Evolutionary conservation across 1,284 basidiomycete genomes (phyloP).

Genomic region (Amylostereum areolatum): DNA sequence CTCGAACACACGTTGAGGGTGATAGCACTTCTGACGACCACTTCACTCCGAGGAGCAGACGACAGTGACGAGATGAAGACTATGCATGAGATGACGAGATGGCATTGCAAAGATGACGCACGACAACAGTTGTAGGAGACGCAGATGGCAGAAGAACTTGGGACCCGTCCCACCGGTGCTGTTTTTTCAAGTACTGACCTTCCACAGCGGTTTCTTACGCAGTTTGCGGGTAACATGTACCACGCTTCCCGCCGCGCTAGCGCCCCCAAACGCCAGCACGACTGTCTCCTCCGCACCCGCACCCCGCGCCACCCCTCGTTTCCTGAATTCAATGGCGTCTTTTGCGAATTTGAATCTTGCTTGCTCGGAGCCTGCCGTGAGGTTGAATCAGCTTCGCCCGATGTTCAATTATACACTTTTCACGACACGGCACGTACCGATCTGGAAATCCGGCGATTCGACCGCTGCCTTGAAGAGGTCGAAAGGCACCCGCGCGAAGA

Average conservation of each 20-base stretch:
- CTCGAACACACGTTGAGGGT: too few species aligned
- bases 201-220: constrained; percentile 79
- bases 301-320: constrained; percentile 57
- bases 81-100: too few species aligned
- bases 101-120: neutral
- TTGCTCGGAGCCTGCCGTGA: constrained; percentile 63
- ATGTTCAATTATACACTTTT: neutral
- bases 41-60: too few species aligned
- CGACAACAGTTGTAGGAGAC: constrained; percentile 5
- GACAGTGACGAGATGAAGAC: too few species aligned
- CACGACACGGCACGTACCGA: constrained; percentile 43
- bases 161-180: neutral
- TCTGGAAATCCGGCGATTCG: constrained; percentile 70
- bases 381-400: too few species aligned
- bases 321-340: constrained; percentile 77
- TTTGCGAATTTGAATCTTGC: constrained; percentile 86
- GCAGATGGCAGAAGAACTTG: neutral
- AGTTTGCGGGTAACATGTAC: constrained; percentile 84
- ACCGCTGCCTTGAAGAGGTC: constrained; percentile 77
- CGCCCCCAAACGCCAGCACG: constrained; percentile 77
- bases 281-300: constrained; percentile 74
- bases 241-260: constrained; percentile 60
- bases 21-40: too few species aligned
- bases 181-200: constrained; percentile 56
- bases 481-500: constrained; percentile 74